Conservation (phyloP, 164 flowering plant genomes). For the Santalum album region DNA sequence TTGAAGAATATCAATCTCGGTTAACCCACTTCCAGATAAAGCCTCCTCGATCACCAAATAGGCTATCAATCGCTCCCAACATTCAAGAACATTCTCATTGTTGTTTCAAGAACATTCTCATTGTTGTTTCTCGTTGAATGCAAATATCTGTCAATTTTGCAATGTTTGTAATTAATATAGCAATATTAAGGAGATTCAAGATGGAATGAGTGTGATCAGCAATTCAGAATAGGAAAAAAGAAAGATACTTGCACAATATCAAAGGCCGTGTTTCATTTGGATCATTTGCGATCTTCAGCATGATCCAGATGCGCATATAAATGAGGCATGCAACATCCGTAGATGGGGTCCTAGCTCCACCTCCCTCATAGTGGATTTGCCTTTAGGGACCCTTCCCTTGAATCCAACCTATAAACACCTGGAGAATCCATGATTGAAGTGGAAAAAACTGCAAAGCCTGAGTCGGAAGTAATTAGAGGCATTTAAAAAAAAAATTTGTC, state of each 20-base stretch:
- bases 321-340: conserved; percentile 96
- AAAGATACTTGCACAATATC: conserved; percentile 85
- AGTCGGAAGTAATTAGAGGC: too few species aligned
- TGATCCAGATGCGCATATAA: conserved; percentile 97
- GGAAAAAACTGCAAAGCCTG: too few species aligned
- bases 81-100: conserved; percentile 67
- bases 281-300: conserved; percentile 81
- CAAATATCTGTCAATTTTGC: conserved; percentile 71
- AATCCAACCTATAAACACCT: conserved; percentile 64
- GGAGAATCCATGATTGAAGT: too few species aligned
- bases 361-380: conserved; percentile 90
- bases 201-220: neutral
- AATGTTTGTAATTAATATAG: conserved; percentile 3
- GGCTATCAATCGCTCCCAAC: conserved; percentile 93
- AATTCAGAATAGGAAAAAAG: neutral
- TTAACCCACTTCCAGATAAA: conserved; percentile 99
- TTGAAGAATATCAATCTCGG: conserved; percentile 35
- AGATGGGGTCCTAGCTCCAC: conserved; percentile 87
- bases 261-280: conserved; percentile 79
- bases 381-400: conserved; percentile 81
- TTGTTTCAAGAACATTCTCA: too few species aligned
- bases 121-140: conserved; percentile 98
- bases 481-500: too few species aligned
- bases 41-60: conserved; percentile 95
- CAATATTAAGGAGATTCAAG: neutral